Evolutionary conservation across 805 yeast species (phyloP), one percentile per base, ranked within the genome.

Genomic region (Ogataea nonfermentans): DNA sequence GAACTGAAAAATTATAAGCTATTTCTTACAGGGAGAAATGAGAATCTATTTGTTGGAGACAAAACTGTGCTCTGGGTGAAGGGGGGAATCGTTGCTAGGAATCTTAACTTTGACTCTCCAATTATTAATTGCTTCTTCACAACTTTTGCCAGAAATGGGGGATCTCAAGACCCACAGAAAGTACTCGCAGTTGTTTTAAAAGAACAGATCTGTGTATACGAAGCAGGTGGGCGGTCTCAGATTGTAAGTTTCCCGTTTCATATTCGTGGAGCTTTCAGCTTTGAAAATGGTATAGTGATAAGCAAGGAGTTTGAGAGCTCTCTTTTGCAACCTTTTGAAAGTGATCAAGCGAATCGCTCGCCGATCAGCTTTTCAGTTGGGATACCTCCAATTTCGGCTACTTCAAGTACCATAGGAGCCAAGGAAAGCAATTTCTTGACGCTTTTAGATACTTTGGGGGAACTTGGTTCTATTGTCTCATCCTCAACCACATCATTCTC

Each of bases 391-490:
- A 29, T 45, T n/a, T 46, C 49, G 6, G 41, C 53, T 3, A 24
- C 52, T 3, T 37, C 51, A 2, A 38, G 35, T 22, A 32, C 48
- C 10, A 24, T 37, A 2, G 38, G 46, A 15, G 43, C 46, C 24
- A 41, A 40, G 22, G 64, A 61, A 14, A 43, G 56, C 29, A 62
- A 61, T 23, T 83, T 85, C 49, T 67, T 87, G 37, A 79, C 95
- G 0, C 56, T 88, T 43, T 70, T 79, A 1, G 95, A 86, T 55
- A 91, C 95, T 1, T 63, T 83, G 44, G 75, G 78, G 2, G 93
- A 86, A 4, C 70, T 85, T 41, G 88, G 95, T 2, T 65, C 78
- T 4, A 74, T 88, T 4, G 78, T 79, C 1, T 79, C 91, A 0
- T 78, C 88, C 0, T 78, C 89, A 2, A 79, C 84, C 0, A 74